Evolutionary conservation across 176 grass and related monocot species (phyloP), one percentile per base, ranked within the genome.

Genomic region (Aegilops umbellulata): DNA sequence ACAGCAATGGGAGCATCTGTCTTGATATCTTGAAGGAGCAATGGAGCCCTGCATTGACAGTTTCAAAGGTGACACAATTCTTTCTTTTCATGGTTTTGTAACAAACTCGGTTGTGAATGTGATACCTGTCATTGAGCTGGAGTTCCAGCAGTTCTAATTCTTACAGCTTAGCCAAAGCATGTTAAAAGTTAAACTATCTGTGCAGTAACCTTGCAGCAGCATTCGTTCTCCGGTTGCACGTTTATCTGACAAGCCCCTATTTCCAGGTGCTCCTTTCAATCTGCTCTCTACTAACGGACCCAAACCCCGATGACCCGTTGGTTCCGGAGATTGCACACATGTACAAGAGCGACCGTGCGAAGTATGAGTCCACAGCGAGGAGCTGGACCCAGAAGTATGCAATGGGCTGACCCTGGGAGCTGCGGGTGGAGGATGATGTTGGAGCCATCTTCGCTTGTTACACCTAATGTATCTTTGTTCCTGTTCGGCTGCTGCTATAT

Each of bases 11-110:
- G 32, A 91, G 89, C 85, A 91, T 91, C 39, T 91, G 89, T 51
- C 89, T 91, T 91, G 89, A 91, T 88, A 91, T 91, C 69, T 68
- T 91, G 29, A 91, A 91, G 85, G 89, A 91, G 20, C 89, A 91
- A 38, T 91, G 89, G 89, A 91, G 89, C 81, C 89, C 89, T 81
- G 89, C 89, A 8, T 77, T 91, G 85, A 91, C 85, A 42, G 85
- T 91, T 76, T 91, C 89, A 7, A 88, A 91, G 89, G 89, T 84
- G 20, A 60, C 25, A 60, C 30, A 15, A 47, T 81, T 22, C 36
- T 87, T n/a, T 3, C n/a, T 31, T 64, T 2, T 24, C 30, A 5
- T 64, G 20, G 4, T 6, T 72, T 9, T 25, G 16, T 55, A 39
- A 51, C 19, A 24, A 66, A 69, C 6, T 47, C 1, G 2, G 46